Conservation (phyloP, 2,329 filamentous ascomycete genomes). For the Camillea tinctor region DNA sequence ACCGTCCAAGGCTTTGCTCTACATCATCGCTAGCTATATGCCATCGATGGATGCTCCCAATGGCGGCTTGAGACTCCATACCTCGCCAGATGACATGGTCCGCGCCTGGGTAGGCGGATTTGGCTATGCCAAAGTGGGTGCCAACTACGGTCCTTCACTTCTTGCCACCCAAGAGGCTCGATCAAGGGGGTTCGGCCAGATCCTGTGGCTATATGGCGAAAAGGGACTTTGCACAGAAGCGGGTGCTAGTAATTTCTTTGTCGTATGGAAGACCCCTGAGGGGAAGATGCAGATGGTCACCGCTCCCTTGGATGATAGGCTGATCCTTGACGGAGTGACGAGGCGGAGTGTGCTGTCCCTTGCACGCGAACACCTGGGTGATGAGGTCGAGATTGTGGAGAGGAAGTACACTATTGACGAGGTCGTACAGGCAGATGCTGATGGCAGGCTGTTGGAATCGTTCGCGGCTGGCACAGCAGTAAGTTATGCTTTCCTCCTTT, state of each 20-base stretch:
- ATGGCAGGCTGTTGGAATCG: constrained; percentile 77
- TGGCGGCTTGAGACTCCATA: constrained; percentile 71
- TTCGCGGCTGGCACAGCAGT: constrained; percentile 87
- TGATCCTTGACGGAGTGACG: constrained; percentile 90
- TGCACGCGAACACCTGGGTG: constrained; percentile 59
- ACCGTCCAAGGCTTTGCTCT: constrained; percentile 83
- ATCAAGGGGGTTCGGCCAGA: constrained; percentile 75
- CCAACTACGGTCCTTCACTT: constrained; percentile 87
- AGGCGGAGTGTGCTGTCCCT: constrained; percentile 76
- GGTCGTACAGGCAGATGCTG: constrained; percentile 66
- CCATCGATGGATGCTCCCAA: constrained; percentile 50
- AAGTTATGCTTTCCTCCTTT: constrained; percentile 37
- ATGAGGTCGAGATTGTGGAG: constrained; percentile 72
- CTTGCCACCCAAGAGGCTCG: constrained; percentile 75
- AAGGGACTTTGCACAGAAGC: constrained; percentile 83
- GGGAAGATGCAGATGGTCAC: constrained; percentile 72
- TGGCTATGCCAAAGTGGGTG: constrained; percentile 87
- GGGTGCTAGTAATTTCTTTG: constrained; percentile 88
- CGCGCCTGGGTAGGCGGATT: constrained; percentile 93
- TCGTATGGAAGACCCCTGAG: constrained; percentile 70
- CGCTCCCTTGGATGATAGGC: constrained; percentile 75
- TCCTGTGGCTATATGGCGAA: constrained; percentile 87
- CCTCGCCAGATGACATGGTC: constrained; percentile 76
- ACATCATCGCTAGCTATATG: constrained; percentile 70
- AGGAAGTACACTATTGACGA: constrained; percentile 79